Evolutionary conservation across 257 asterid genomes (phyloP), one percentile per base, ranked within the genome.

Genomic region (Haberlea rhodopensis): DNA sequence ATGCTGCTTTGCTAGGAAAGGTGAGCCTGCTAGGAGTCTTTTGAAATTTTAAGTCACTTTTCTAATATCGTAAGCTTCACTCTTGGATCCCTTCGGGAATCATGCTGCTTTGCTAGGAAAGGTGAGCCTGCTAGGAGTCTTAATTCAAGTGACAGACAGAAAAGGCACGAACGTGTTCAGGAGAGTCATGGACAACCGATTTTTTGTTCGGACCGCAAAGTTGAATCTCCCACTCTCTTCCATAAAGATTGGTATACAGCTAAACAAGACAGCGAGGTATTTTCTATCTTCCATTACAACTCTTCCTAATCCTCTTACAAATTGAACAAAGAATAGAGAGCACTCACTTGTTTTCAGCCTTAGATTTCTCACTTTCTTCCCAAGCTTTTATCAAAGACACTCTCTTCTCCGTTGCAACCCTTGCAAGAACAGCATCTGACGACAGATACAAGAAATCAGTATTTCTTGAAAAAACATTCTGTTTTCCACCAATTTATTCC

Each of bases 331-430:
- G 49, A 40, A 40, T 4, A 19, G 31, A 62, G 61, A 55, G 16
- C 26, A 28, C 78, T 51, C 56, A 82, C 87, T 82, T 82, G 77
- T 82, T 82, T 70, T 82, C 87, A 66, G 95, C 86, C 83, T 87
- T 87, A 0, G 83, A 82, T 72, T 87, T 89, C 82, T 92, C 99
- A 72, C 95, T 94, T 73, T 94, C 99, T 77, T 94, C 99, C 99
- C 99, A 94, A 32, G 99, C 99, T 76, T 37, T 84, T 71, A 94
- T 71, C 27, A 94, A 76, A 8, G 96, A 81, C 43, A 82, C 3
- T 77, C 86, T 87, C 84, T 94, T 94, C 87, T 87, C 90, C 0
- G 96, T 87, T 21, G 95, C 79, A 13, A 94, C 89, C 22, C 92
- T 82, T 3, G 95, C 75, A 68, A 94, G 92, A 73, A 82, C 95